Evolutionary conservation across 306 rosid species (phyloP), one percentile per base, ranked within the genome.

Genomic region (Glycine tomentella): DNA sequence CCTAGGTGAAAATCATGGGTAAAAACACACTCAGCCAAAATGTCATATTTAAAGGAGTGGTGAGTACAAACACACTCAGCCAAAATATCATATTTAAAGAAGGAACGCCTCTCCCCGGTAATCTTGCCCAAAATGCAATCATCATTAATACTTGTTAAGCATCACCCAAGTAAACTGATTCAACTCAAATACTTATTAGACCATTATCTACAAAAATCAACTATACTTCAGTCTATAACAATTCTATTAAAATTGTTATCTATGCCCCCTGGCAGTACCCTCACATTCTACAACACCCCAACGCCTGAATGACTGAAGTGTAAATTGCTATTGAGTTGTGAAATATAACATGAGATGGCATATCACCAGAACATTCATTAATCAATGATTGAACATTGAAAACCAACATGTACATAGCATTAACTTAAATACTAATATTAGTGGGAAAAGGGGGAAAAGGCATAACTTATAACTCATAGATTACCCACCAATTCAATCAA

Each of bases 401-500:
- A 81, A 65, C 72, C 64, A 65, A 25, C 12, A 71, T 10, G 50
- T 52, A 13, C 62, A 46, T 50, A 56, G 56, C 3, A 34, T 67
- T 52, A 61, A n/a, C 44, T 51, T 80, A 50, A 16, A 13, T 51
- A 59, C 42, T 17, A 51, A 76, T 82, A 61, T 7, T 25, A 50
- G 17, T 59, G 63, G 25, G 16, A 31, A 44, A 44, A 12, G 7
- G 25, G 57, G 8, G 2, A 52, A 15, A 58, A 3, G 6, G 3
- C n/a, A 40, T n/a, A 31, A 14, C 34, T 66, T 14, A 42, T 8
- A 70, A 69, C 3, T 42, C 48, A 15, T 16, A 74, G 53, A 42
- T 62, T 61, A 85, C 91, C 74, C 80, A 87, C 90, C 91, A 88
- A 82, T 59, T 95, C 97, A 89, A 94, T 91, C 84, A 92, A 87